Conservation (phyloP, 768 basidiomycete species). For the Leccinum aurantiacum region DNA sequence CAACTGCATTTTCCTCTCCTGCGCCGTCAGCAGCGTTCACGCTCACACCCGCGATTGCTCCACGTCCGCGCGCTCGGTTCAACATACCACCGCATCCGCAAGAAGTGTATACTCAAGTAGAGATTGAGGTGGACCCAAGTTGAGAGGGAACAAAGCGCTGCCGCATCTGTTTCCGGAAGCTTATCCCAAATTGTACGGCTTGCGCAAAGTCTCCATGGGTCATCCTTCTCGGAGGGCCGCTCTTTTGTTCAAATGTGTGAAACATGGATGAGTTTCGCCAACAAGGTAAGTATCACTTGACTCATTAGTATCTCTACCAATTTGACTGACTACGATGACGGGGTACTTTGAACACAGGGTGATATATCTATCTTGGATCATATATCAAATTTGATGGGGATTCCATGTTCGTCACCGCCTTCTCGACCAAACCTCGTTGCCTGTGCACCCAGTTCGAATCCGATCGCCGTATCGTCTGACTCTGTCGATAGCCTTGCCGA, state of each 20-base stretch:
- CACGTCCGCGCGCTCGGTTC: conserved; percentile 63
- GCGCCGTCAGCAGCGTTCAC: conserved; percentile 58
- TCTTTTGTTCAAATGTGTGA: conserved; percentile 68
- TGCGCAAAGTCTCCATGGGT: conserved; percentile 38
- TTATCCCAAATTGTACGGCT: conserved; percentile 46
- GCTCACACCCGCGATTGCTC: conserved; percentile 67
- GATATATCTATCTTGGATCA: conserved; percentile 48
- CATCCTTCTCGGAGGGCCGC: conserved; percentile 46
- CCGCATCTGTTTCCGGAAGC: conserved; percentile 40
- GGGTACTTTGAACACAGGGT: conserved; percentile 33
- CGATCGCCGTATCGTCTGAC: neutral
- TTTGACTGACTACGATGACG: neutral
- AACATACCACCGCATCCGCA: conserved; percentile 45
- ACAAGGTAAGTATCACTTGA: conserved; percentile 45
- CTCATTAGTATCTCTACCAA: neutral
- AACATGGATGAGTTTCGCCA: conserved; percentile 68
- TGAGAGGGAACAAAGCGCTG: conserved; percentile 1
- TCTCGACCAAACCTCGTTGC: neutral
- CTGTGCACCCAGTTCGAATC: neutral
- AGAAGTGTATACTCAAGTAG: conserved; percentile 38
- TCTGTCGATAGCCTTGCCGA: conserved; percentile 20
- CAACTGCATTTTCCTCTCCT: conserved; percentile 54
- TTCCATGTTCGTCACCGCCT: conserved; percentile 7
- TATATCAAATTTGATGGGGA: conserved; percentile 44
- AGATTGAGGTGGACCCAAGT: conserved; percentile 32